phyloP scores from a whole-genome alignment of 352 stramenopile species.

The Phytophthora constricta region DNA sequence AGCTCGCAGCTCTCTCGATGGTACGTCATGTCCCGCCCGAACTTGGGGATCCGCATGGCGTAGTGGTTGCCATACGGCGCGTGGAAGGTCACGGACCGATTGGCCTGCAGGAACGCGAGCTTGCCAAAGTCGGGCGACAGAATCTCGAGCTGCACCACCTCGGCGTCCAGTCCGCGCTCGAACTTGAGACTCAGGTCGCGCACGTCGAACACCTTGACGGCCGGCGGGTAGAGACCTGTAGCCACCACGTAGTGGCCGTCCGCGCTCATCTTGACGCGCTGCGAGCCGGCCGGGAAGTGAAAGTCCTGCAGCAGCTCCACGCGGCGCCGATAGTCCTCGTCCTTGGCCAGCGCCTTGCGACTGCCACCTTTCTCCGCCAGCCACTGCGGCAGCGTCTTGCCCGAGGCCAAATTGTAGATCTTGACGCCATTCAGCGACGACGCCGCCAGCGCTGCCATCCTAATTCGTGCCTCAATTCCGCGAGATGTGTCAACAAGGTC shows the following conservation, averaged over 20 bases:
- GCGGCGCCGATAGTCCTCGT: conserved; percentile 87
- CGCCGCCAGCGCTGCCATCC: conserved; percentile 79
- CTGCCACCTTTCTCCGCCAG: conserved; percentile 84
- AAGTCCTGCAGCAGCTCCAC: conserved; percentile 99
- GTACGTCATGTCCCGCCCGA: conserved; percentile 98
- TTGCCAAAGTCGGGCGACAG: conserved; percentile 98
- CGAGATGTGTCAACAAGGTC: no score
- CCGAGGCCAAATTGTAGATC: conserved; percentile 96
- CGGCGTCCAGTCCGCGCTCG: conserved; percentile 96
- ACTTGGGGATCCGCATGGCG: conserved; percentile 96
- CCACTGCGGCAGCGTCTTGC: conserved; percentile 95
- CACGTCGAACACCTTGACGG: conserved; percentile 95
- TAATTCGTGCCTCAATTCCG: conserved; percentile 12
- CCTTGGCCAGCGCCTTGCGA: conserved; percentile 42
- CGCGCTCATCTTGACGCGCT: conserved; percentile 93
- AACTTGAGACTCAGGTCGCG: conserved; percentile 99
- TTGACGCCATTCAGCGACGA: conserved; percentile 93
- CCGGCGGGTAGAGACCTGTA: conserved; percentile 96
- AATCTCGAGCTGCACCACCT: conserved; percentile 97
- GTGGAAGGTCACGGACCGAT: conserved; percentile 98
- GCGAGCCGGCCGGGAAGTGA: conserved; percentile 95
- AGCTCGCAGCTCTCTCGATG: conserved; percentile 97
- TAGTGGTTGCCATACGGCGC: conserved; percentile 98
- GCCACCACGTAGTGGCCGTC: conserved; percentile 98
- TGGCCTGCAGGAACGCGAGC: conserved; percentile 95